A percentile compares a stretch with the other conserved stretches of the same genome.
phyloP scores from a whole-genome alignment of 1,139 yeast species.

The Saccharomycopsis hybrid region DNA sequence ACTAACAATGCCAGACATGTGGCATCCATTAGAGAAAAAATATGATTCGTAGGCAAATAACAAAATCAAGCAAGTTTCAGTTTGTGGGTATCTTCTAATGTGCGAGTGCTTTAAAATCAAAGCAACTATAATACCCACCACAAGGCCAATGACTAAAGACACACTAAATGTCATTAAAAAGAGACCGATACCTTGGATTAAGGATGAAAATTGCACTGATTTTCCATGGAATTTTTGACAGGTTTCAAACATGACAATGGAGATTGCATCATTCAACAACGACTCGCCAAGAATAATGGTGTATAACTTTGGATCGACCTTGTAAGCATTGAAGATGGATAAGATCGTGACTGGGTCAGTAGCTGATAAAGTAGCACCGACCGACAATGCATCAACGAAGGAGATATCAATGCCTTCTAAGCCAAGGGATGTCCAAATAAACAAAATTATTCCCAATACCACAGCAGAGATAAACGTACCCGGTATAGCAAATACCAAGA shows the following conservation, averaged over 20 bases:
- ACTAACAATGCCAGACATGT: conserved; percentile 98
- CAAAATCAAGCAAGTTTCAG: conserved; percentile 88
- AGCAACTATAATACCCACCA: conserved; percentile 85
- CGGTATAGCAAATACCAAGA: conserved; percentile 90
- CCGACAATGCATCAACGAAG: conserved; percentile 92
- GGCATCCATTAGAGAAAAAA: conserved; percentile 97
- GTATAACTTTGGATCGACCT: conserved; percentile 94
- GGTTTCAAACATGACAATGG: conserved; percentile 98
- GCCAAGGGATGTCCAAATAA: conserved; percentile 87
- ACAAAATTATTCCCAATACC: conserved; percentile 79
- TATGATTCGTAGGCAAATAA: conserved; percentile 93
- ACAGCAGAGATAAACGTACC: conserved; percentile 92
- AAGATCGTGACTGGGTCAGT: conserved; percentile 98
- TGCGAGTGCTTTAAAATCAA: conserved; percentile 86
- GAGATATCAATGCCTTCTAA: conserved; percentile 82
- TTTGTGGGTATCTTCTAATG: conserved; percentile 88
- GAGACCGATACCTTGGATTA: conserved; percentile 91
- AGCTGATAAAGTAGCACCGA: conserved; percentile 96
- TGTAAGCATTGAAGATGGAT: conserved; percentile 93
- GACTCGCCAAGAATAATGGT: conserved; percentile 97
- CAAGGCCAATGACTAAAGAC: conserved; percentile 84
- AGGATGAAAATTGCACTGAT: conserved; percentile 62
- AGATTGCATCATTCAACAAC: conserved; percentile 90
- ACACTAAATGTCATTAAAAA: conserved; percentile 91
- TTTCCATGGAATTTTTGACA: conserved; percentile 95